Base-by-base conservation (phyloP, 768 basidiomycete genomes). In the Naganishia randhawae region DNA sequence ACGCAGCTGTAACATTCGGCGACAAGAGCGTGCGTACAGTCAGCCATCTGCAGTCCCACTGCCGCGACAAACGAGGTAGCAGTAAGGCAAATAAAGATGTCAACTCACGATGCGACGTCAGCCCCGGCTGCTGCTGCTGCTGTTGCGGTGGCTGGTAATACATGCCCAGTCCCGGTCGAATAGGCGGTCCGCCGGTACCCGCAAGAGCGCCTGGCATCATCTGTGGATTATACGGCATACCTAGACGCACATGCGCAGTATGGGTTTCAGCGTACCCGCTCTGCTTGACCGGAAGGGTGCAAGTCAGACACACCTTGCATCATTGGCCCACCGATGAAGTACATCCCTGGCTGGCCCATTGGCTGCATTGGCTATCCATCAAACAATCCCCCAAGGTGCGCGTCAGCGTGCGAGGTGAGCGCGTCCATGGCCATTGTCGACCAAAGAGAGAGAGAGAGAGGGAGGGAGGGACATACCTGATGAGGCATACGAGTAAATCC, bases 311-410 rank as follows among this genome's bases (percentile, higher is more conserved):
- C 25, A 61, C 57, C 37, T 29, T 61, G 57, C 57, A 61, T 61
- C 57, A 61, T 61, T 14, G 57, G 57, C 17, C 27, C 27, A 14
- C 33, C 33, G 35, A 61, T 61, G 27, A 61, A 61, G 19, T 25
- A 61, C 57, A 61, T 61, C 35, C 57, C 57, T 39, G 57, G 57
- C 39, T 61, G 57, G 14, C 57, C 57, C 57, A 61, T 61, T 6
- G 37, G 57, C 14, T 61, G 57, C 57, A 61, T 61, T 35, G n/a
- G 19, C 37, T 39, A 25, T 25, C 22, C 39, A 7, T 14, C n/a
- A 31, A 27, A 27, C 27, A 8, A 25, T 13, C 27, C 19, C 6
- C 10, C 13, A 53, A 31, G 7, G 8, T 4, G 27, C 27, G 51
- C 27, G 6, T 53, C 51, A 25, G 11, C 14, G n/a, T n/a, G n/a